phyloP scores from a whole-genome alignment of 371 early-diverging fungal genomes.

The Batrachochytrium dendrobatidis region DNA sequence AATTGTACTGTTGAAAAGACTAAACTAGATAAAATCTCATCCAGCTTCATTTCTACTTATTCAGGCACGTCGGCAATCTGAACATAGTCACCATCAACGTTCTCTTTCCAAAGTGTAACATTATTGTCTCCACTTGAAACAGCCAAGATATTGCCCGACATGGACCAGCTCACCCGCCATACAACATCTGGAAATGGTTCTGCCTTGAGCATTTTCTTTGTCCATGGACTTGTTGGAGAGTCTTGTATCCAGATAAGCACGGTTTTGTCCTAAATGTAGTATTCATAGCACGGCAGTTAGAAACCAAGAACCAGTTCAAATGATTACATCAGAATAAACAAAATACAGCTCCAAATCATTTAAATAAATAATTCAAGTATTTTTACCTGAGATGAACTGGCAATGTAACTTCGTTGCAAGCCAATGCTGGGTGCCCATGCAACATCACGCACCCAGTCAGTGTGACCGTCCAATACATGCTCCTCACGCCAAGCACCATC shows the following conservation, averaged over 20 bases:
- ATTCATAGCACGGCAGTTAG: conserved; percentile 18
- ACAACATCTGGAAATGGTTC: conserved; percentile 93
- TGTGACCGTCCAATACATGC: conserved; percentile 78
- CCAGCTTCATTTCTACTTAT: too few relatives aligned
- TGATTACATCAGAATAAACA: conserved; percentile 7
- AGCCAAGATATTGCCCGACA: conserved; percentile 90
- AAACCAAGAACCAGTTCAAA: neutral
- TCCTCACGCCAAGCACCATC: conserved; percentile 56
- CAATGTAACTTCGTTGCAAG: conserved; percentile 78
- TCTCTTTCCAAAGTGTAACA: conserved; percentile 92
- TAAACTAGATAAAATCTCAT: too few relatives aligned
- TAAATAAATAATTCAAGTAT: conserved; percentile 26
- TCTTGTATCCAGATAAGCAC: conserved; percentile 95
- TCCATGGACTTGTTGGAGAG: conserved; percentile 50
- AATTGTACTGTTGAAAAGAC: too few relatives aligned
- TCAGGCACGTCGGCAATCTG: conserved; percentile 25
- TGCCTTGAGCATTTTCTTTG: conserved; percentile 56
- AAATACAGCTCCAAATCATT: neutral
- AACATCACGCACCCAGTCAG: conserved; percentile 98
- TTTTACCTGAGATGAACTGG: conserved; percentile 91
- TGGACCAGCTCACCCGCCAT: conserved; percentile 95
- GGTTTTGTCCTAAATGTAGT: too few relatives aligned
- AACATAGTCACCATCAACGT: conserved; percentile 71
- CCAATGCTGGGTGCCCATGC: conserved; percentile 95
- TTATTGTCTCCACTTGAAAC: conserved; percentile 95